phyloP scores from a whole-genome alignment of 1,284 basidiomycete species.

The Ustilago nuda region DNA sequence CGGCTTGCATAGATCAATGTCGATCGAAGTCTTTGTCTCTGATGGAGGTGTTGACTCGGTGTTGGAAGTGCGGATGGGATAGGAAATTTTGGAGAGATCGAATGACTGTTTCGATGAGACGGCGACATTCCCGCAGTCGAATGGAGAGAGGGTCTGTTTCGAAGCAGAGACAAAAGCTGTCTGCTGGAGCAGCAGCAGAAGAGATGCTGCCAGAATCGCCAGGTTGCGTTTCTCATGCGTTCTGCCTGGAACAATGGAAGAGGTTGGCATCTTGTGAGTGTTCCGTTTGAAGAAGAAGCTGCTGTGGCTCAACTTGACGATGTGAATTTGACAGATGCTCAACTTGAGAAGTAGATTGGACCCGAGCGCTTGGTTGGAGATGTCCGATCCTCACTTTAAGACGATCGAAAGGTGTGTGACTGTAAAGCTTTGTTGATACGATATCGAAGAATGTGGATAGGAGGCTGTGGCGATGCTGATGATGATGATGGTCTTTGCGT shows the following conservation, averaged over 20 bases:
- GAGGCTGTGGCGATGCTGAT: neutral
- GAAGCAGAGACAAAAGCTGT: constrained; percentile 13
- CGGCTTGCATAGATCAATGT: constrained; percentile 52
- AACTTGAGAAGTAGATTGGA: neutral
- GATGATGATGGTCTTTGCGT: constrained; percentile 5
- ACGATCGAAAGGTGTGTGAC: neutral
- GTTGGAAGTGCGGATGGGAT: constrained; percentile 47
- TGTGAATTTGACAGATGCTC: neutral
- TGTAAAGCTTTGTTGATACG: neutral
- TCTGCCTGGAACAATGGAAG: constrained; percentile 5
- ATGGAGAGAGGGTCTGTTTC: constrained; percentile 45
- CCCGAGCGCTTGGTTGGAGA: neutral
- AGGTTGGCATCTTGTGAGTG: constrained; percentile 13
- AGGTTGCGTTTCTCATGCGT: constrained; percentile 5
- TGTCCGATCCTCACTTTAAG: too few species aligned
- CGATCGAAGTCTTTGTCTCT: constrained; percentile 43
- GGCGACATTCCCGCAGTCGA: constrained; percentile 45
- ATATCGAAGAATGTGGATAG: neutral
- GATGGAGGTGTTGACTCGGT: constrained; percentile 46
- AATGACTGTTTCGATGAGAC: constrained; percentile 40
- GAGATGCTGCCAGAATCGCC: constrained; percentile 16
- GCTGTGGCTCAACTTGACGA: neutral
- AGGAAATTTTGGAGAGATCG: constrained; percentile 48
- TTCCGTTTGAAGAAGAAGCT: constrained; percentile 12
- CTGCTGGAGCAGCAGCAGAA: constrained; percentile 18